These are phyloP conservation scores for Patellifolia procumbens DNA, from an alignment of 179 eudicot species.

Conservation along the genomic window DNA sequence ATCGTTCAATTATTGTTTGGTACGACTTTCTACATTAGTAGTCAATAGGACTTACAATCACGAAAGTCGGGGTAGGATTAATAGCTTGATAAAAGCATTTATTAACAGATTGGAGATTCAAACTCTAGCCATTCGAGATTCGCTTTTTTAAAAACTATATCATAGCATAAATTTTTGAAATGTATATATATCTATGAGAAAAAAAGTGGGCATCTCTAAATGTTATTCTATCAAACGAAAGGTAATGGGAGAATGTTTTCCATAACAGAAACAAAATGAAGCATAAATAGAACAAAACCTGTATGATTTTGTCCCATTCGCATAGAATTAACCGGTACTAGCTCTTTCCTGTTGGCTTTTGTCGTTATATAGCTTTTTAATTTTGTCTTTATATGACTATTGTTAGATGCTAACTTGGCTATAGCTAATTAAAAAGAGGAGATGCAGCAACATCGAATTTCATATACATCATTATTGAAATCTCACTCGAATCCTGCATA, in stretches of 20 bases:
- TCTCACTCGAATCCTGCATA: not conserved
- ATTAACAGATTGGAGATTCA: no score
- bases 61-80: no score
- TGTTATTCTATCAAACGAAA: not conserved
- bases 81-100: no score
- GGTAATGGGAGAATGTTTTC: slow-evolving; percentile 12
- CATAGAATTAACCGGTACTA: not conserved
- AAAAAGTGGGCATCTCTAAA: no score
- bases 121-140: no score
- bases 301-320: slow-evolving; percentile 7
- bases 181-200: no score
- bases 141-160: no score
- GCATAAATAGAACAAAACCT: not conserved
- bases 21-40: no score
- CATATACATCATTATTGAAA: slow-evolving; percentile 1
- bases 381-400: slow-evolving; percentile 26
- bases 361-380: no score
- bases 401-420: slow-evolving; percentile 7
- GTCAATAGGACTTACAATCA: no score
- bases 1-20: no score
- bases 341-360: not conserved
- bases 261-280: slow-evolving; percentile 4
- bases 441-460: slow-evolving; percentile 15
- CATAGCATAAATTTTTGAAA: no score
- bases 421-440: not conserved